Evolutionary conservation across 2,329 filamentous ascomycete genomes (phyloP), one percentile per base, ranked within the genome.

Genomic region (Phaeosphaeriaceae sp.): DNA sequence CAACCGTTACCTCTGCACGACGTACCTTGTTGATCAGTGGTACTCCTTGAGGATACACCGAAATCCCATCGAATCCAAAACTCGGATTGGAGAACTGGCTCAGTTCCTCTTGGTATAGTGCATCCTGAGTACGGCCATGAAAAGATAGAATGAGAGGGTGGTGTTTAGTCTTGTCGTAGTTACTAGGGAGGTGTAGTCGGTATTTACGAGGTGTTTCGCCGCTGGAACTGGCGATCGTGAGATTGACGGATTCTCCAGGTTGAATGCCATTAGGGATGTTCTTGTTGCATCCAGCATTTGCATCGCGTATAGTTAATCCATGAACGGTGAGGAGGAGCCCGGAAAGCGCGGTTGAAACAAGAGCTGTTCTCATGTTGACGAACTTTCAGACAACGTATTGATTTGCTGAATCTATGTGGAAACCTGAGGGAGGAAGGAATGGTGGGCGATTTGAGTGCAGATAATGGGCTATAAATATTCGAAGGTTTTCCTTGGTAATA

Each of bases 91-190:
- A 77, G 58, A 81, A 79, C 37, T 76, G 72, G 6, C 77, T 76
- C 2, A 80, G 68, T 3, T 61, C 48, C 54, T 77, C 74, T 53
- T 80, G 71, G 7, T 70, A 66, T 32, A 64, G 54, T 32, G 72
- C 70, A 23, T 67, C 64, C 41, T 74, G 71, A 15, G 54, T 60
- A 4, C 74, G 70, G 4, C 79, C 79, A 48, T 81, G 79, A 56
- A 76, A 81, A 5, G 79, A 79, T 28, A 82, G 66, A 29, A 81
- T 78, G 21, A 82, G 46, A 1, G 77, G 72, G 0, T 72, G 62
- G 2, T 75, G 67, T 1, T 45, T 70, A 38, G 67, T 62, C 9
- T 49, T 49, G 17, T 75, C 53, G 63, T 80, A 81, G 30, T 62
- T 68, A 28, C 67, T 39, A 1, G 76, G 75, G 4, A 77, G 58